These are phyloP conservation scores for Colletotrichum brevisporum DNA, from an alignment of 2,329 filamentous ascomycete genomes.

Conservation along the genomic window DNA sequence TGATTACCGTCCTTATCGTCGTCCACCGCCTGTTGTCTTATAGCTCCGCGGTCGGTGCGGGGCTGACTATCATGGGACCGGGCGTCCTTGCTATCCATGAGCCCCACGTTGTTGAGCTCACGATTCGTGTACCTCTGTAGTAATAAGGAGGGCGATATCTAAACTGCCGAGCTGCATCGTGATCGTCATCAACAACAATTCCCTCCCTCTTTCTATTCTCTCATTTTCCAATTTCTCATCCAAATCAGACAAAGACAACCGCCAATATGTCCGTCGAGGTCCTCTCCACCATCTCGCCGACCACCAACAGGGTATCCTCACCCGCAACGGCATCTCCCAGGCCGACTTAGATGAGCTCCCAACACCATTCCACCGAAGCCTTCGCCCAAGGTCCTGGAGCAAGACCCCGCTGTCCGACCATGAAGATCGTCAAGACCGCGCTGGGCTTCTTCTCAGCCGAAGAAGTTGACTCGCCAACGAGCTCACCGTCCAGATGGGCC, in stretches of 20 bases:
- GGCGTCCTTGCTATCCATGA: conserved; percentile 29
- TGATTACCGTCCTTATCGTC: conserved; percentile 35
- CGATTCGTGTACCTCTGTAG: conserved; percentile 29
- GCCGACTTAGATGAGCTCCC: conserved; percentile 80
- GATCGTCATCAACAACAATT: neutral
- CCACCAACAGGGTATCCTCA: conserved; percentile 87
- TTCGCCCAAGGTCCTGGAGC: conserved; percentile 84
- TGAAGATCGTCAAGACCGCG: conserved; percentile 83
- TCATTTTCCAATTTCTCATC: neutral
- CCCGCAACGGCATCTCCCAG: conserved; percentile 80
- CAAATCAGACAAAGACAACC: neutral
- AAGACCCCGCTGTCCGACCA: conserved; percentile 82
- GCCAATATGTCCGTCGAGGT: conserved; percentile 73
- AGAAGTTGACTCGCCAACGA: conserved; percentile 87
- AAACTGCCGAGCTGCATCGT: conserved; percentile 26
- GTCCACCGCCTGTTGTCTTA: neutral
- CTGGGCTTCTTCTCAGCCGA: conserved; percentile 78
- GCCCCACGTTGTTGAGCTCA: conserved; percentile 41
- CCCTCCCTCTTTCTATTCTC: neutral
- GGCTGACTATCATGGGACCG: conserved; percentile 1
- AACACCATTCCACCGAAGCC: conserved; percentile 78
- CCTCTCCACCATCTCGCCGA: conserved; percentile 88
- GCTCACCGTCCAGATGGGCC: conserved; percentile 94
- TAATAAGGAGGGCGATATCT: conserved; percentile 27
- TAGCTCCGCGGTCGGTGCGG: conserved; percentile 32